Evolutionary conservation across 2,329 filamentous ascomycete species (phyloP), one percentile per base, ranked within the genome.

Genomic region (Grosmannia huntii): DNA sequence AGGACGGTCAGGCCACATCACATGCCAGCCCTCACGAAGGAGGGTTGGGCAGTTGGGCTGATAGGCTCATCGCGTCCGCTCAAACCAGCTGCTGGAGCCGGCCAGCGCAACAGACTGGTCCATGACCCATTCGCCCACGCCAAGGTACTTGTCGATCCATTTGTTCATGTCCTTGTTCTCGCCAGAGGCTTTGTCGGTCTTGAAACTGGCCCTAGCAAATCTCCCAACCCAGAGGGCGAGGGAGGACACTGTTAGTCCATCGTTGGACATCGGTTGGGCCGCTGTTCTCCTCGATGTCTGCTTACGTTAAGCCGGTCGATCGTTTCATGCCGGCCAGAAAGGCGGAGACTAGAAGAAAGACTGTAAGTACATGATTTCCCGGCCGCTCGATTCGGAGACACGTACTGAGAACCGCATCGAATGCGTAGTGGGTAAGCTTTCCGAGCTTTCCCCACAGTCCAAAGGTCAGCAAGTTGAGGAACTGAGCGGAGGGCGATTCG

Each of bases 311-410:
- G 68, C 94, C 94, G 62, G 94, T 97, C 64, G 92, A 96, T 66
- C 94, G 90, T 77, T 95, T 95, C 78, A 99, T 91, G 68, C 94
- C 94, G 46, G 94, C 94, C 65, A 99, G 85, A 72, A 97, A 92
- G 63, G 94, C 89, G 68, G 94, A 99, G 72, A 99, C 89, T 95
- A 60, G 23, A 9, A 38, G 12, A 38, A 5, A 23, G 19, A 19
- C 16, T 41, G 53, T 60, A 27, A 58, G 58, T 27, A 33, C 14
- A 48, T 16, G 1, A 16, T 56, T 12, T 21, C 14, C 23, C 5
- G 57, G 6, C 7, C 28, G 12, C 27, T 25, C 28, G 14, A 23
- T 27, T 16, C 7, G 49, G 57, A 53, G 53, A 53, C 12, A 78
- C 87, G 67, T 82, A 94, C 89, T 78, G 67, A 97, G 83, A 65